Evolutionary conservation across 2,329 filamentous ascomycete genomes (phyloP).

Genomic region (Penicillium rolfsii): DNA sequence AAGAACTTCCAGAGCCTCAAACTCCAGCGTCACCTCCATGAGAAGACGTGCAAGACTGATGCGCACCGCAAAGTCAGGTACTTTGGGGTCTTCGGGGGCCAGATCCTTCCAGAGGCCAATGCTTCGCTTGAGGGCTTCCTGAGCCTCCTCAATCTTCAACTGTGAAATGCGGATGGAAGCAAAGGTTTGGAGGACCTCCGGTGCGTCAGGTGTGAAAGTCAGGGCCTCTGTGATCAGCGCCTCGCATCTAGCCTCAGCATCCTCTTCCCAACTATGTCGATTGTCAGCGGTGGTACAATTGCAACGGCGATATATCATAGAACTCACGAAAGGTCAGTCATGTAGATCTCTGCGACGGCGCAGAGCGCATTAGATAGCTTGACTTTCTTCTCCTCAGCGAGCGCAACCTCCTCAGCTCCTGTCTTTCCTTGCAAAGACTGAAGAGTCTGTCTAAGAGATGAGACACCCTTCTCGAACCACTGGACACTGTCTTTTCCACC

Average conservation of each 20-base stretch:
- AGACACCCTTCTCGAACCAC: slow-evolving; percentile 68
- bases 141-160: slow-evolving; percentile 74
- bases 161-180: slow-evolving; percentile 95
- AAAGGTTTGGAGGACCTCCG: slow-evolving; percentile 93
- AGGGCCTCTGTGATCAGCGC: slow-evolving; percentile 86
- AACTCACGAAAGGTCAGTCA: slow-evolving; percentile 88
- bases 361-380: slow-evolving; percentile 92
- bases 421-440: slow-evolving; percentile 61
- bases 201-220: slow-evolving; percentile 75
- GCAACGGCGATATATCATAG: background rate
- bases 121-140: slow-evolving; percentile 75
- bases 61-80: slow-evolving; percentile 84
- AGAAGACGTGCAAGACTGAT: slow-evolving; percentile 82
- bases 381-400: slow-evolving; percentile 70
- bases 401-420: slow-evolving; percentile 41
- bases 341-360: slow-evolving; percentile 94
- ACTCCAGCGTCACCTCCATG: slow-evolving; percentile 86
- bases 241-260: slow-evolving; percentile 88
- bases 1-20: slow-evolving; percentile 80
- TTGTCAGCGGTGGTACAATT: slow-evolving; percentile 17
- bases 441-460: slow-evolving; percentile 72
- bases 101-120: slow-evolving; percentile 82
- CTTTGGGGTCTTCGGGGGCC: slow-evolving; percentile 67
- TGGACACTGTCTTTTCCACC: slow-evolving; percentile 62
- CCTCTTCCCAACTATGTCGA: slow-evolving; percentile 68